Conservation (phyloP, 129 eudicot genomes). For the Pulicaria dysenterica region DNA sequence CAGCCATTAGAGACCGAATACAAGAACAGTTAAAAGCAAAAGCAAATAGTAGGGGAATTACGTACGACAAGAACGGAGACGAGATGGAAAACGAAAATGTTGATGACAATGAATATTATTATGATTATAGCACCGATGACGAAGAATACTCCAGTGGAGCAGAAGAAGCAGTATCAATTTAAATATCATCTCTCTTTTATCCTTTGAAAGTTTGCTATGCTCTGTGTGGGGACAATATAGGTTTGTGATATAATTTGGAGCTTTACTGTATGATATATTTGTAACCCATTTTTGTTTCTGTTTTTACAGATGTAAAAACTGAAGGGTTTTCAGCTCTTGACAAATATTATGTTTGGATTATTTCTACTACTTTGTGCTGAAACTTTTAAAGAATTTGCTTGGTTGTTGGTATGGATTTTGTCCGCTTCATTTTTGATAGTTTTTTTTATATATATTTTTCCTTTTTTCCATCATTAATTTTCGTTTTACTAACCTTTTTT, state of each 20-base stretch:
- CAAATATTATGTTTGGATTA: too few species aligned
- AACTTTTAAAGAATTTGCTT: too few species aligned
- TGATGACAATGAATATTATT: conserved; percentile 52
- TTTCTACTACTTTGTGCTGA: too few species aligned
- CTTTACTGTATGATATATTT: conserved; percentile 29
- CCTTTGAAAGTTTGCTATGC: conserved; percentile 3
- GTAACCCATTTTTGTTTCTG: conserved; percentile 5
- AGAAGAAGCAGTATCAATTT: conserved; percentile 24
- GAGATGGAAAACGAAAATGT: conserved; percentile 33
- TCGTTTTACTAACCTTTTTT: too few species aligned
- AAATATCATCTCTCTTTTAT: not conserved
- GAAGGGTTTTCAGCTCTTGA: too few species aligned
- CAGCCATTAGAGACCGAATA: conserved; percentile 85
- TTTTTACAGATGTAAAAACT: conserved; percentile 23
- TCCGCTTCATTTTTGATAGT: too few species aligned
- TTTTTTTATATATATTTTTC: too few species aligned
- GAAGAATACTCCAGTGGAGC: conserved; percentile 54
- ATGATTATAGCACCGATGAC: conserved; percentile 54
- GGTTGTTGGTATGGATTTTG: too few species aligned
- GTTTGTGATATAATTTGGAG: conserved; percentile 28
- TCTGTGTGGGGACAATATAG: conserved; percentile 33
- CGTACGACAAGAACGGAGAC: conserved; percentile 37
- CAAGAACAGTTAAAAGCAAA: conserved; percentile 69
- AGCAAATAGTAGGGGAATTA: conserved; percentile 35
- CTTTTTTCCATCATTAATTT: too few species aligned